Evolutionary conservation across 805 yeast genomes (phyloP).

Genomic region (Wickerhamomyces mucosus): DNA sequence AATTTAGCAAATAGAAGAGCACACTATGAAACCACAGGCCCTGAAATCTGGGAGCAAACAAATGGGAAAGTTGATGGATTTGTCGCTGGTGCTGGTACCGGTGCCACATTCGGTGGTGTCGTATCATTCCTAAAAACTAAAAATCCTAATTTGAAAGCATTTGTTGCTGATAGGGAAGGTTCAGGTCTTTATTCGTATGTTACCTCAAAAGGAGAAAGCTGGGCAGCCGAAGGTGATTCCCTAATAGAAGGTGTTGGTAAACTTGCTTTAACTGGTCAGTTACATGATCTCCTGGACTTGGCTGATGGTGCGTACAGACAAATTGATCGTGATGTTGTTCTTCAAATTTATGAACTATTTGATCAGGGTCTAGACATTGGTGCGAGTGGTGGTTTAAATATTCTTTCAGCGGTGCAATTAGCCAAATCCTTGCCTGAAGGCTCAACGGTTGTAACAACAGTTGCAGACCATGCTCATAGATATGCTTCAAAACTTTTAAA

Average conservation of each 20-base stretch:
- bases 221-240: slow-evolving; percentile 17
- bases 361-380: slow-evolving; percentile 15
- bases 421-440: slow-evolving; percentile 17
- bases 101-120: slow-evolving; percentile 75
- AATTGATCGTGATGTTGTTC: slow-evolving; percentile 11
- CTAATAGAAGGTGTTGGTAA: slow-evolving; percentile 20
- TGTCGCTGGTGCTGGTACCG: slow-evolving; percentile 75
- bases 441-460: slow-evolving; percentile 17
- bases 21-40: slow-evolving; percentile 66
- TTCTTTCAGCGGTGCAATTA: slow-evolving; percentile 14
- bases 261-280: slow-evolving; percentile 14
- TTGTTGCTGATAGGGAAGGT: slow-evolving; percentile 78
- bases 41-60: slow-evolving; percentile 64
- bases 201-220: slow-evolving; percentile 10
- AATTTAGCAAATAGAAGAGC: slow-evolving; percentile 64
- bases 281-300: slow-evolving; percentile 10
- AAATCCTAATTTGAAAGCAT: slow-evolving; percentile 29
- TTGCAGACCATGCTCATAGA: slow-evolving; percentile 15
- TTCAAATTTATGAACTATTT: slow-evolving; percentile 10
- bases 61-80: slow-evolving; percentile 46
- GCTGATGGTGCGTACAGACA: slow-evolving; percentile 12
- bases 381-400: slow-evolving; percentile 16
- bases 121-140: slow-evolving; percentile 49
- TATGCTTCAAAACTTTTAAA: slow-evolving; percentile 17
- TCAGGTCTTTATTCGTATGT: slow-evolving; percentile 42